Base-by-base conservation (phyloP, 2,329 filamentous ascomycete genomes). In the Aspergillus sp. region DNA sequence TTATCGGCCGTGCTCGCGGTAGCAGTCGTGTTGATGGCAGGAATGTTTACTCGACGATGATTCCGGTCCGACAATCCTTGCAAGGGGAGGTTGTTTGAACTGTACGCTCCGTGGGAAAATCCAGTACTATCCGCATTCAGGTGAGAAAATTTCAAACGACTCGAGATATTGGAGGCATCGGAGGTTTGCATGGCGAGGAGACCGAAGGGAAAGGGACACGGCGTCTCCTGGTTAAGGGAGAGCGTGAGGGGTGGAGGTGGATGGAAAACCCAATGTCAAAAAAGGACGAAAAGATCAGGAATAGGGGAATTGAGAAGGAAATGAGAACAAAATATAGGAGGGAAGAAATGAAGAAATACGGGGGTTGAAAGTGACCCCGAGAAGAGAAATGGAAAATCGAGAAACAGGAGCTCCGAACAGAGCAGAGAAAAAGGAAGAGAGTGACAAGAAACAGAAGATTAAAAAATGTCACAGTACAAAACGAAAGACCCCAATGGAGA, bases 41-140 rank as follows among this genome's bases (percentile, higher is more conserved):
- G 91, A 70, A 98, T 90, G 78, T 96, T 96, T 62, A 76, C 76
- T 66, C 92, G 86, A 69, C 93, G 89, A 65, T 90, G 87, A 76
- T 96, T 91, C 70, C 93, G 87, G 74, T 96, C 92, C 64, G 88
- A 89, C 71, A 96, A 96, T 60, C 91, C 90, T 67, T 86, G 84
- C 65, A 92, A 83, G 21, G 81, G 79, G 57, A 82, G 60, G 66
- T 86, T 84, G 78, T 96, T 96, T 57, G 90, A 93, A 70, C 88
- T 88, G 78, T 96, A 97, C 58, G 93, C 92, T 64, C 90, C 91
- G 74, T 96, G 92, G 49, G 93, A 96, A 77, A 96, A 96, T 64
- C 91, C 92, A 48, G 91, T 95, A 68, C 93, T 89, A 72, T 90
- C 83, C 62, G 79, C 79, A 71, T 79, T 81, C 66, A 82, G 87